Conservation (phyloP, 2,329 filamentous ascomycete species). For the Emmonsiellopsis sp. region DNA sequence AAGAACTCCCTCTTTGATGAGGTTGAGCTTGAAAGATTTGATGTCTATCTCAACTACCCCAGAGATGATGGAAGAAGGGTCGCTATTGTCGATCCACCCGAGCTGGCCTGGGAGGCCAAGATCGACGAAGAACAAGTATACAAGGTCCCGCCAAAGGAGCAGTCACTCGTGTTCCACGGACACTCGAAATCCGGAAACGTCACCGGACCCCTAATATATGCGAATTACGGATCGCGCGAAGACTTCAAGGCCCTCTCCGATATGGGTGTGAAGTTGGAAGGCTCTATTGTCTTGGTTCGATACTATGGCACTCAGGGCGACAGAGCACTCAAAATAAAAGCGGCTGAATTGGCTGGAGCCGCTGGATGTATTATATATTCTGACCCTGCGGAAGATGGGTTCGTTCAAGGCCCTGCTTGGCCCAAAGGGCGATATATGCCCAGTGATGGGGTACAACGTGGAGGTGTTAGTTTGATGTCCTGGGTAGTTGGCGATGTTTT, state of each 20-base stretch:
- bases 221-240: slow-evolving; percentile 77
- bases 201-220: slow-evolving; percentile 78
- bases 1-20: slow-evolving; percentile 62
- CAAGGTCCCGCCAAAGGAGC: slow-evolving; percentile 51
- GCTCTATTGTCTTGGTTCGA: slow-evolving; percentile 74
- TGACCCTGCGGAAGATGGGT: slow-evolving; percentile 79
- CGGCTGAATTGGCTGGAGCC: slow-evolving; percentile 78
- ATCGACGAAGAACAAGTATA: slow-evolving; percentile 74
- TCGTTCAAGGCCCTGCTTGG: slow-evolving; percentile 60
- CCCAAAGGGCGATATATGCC: slow-evolving; percentile 76
- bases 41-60: slow-evolving; percentile 90
- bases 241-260: slow-evolving; percentile 70
- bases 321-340: slow-evolving; percentile 74
- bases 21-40: slow-evolving; percentile 67
- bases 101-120: slow-evolving; percentile 65
- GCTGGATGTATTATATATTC: slow-evolving; percentile 86
- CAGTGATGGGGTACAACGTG: slow-evolving; percentile 71
- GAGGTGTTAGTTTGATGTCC: slow-evolving; percentile 68
- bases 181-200: slow-evolving; percentile 82
- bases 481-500: slow-evolving; percentile 87
- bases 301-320: slow-evolving; percentile 69
- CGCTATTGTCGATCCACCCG: slow-evolving; percentile 64
- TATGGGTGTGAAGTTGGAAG: slow-evolving; percentile 62
- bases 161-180: slow-evolving; percentile 77
- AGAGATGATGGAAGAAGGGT: slow-evolving; percentile 66